Evolutionary conservation across 148 eudicot genomes (phyloP).

Genomic region (Agrostemma githago): DNA sequence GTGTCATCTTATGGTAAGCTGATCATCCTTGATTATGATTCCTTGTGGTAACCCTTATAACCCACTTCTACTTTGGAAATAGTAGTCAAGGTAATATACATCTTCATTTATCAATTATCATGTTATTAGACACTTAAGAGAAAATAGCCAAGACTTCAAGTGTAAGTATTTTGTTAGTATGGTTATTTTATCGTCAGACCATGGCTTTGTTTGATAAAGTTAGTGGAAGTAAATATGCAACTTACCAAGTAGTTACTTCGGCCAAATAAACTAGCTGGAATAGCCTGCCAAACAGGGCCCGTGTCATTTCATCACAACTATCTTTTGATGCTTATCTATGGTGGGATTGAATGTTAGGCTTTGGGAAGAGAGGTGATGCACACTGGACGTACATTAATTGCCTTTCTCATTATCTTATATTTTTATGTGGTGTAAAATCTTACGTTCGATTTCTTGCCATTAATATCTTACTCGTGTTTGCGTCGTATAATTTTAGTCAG

Average conservation of each 20-base stretch:
- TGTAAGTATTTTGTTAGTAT: constrained; percentile 15
- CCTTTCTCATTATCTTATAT: background rate
- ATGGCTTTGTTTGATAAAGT: background rate
- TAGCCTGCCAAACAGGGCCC: no score
- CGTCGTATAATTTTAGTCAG: background rate
- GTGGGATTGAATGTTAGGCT: constrained; percentile 7
- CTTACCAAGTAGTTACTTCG: no score
- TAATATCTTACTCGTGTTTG: constrained; percentile 4
- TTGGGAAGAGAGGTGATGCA: constrained; percentile 18
- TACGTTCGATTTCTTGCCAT: constrained; percentile 14
- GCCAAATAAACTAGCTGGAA: no score
- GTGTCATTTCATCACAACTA: background rate
- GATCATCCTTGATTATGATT: constrained; percentile 14
- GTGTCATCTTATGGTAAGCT: constrained; percentile 22
- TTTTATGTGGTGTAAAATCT: background rate
- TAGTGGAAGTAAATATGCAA: no score
- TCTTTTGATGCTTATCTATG: constrained; percentile 16
- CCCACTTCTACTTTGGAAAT: constrained; percentile 13
- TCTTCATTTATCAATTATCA: constrained; percentile 13
- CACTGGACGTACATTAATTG: constrained; percentile 10
- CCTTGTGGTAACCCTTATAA: constrained; percentile 4
- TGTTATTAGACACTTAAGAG: background rate
- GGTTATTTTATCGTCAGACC: constrained; percentile 16
- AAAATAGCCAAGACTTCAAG: background rate
- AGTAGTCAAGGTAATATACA: constrained; percentile 4